A percentile compares a stretch with the other conserved stretches of the same genome.
phyloP scores from a whole-genome alignment of 2,329 filamentous ascomycete genomes.

The Cladobotryum protrusum region DNA sequence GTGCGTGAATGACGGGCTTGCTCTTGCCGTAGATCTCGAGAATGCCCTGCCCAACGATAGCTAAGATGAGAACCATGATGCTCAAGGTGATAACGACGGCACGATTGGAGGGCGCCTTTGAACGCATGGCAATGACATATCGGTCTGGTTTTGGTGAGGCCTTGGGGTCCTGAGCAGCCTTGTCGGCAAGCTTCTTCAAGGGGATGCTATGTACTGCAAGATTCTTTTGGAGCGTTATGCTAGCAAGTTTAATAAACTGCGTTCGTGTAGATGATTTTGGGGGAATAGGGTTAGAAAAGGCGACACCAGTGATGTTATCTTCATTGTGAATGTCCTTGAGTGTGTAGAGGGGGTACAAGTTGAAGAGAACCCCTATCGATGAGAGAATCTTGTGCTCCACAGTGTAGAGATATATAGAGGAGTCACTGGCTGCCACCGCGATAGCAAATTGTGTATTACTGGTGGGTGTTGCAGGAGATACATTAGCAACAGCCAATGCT shows the following conservation, averaged over 20 bases:
- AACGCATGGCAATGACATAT: constrained; percentile 61
- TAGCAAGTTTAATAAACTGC: constrained; percentile 63
- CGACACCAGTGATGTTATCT: constrained; percentile 52
- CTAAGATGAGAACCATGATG: constrained; percentile 53
- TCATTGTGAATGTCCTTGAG: constrained; percentile 48
- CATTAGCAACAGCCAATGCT: constrained; percentile 67
- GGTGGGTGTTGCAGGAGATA: constrained; percentile 49
- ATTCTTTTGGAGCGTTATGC: constrained; percentile 73
- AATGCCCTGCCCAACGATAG: constrained; percentile 56
- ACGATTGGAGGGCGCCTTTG: constrained; percentile 44
- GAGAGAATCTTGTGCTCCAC: constrained; percentile 57
- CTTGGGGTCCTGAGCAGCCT: constrained; percentile 26
- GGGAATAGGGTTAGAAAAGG: constrained; percentile 51
- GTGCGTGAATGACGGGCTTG: constrained; percentile 50
- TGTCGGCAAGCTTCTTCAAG: constrained; percentile 44
- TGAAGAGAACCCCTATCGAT: constrained; percentile 43
- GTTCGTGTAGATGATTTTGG: constrained; percentile 39
- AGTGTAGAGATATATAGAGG: constrained; percentile 71
- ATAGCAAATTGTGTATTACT: constrained; percentile 71
- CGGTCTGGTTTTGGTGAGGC: constrained; percentile 50
- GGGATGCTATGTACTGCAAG: constrained; percentile 75
- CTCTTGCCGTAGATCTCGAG: constrained; percentile 57
- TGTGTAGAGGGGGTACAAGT: constrained; percentile 47
- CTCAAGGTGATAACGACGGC: constrained; percentile 49
- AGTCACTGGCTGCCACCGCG: constrained; percentile 73